These are phyloP conservation scores for Dryas alaskensis DNA, from an alignment of 306 rosid species.

Conservation along the genomic window DNA sequence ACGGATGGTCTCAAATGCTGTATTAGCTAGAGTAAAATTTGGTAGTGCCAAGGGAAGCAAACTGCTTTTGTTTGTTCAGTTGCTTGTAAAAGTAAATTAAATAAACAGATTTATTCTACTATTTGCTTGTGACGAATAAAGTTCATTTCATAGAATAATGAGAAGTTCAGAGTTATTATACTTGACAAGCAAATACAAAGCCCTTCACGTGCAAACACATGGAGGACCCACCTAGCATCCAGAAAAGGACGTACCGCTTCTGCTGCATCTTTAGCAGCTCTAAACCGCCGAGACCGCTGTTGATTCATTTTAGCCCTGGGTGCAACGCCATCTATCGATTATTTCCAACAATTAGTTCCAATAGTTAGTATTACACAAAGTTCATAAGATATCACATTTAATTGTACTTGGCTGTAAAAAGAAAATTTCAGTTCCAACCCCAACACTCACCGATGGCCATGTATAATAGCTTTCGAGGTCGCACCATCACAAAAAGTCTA, in stretches of 20 bases:
- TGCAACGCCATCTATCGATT: slow-evolving; percentile 88
- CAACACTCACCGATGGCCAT: slow-evolving; percentile 90
- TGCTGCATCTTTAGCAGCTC: slow-evolving; percentile 92
- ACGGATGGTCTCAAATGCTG: no score
- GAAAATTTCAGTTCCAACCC: neutral
- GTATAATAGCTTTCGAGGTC: slow-evolving; percentile 86
- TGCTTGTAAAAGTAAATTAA: neutral
- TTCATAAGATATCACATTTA: slow-evolving; percentile 1
- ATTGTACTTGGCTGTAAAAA: neutral
- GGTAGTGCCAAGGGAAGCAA: neutral
- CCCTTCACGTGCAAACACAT: slow-evolving; percentile 27
- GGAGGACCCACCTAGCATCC: slow-evolving; percentile 30
- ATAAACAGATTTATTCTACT: neutral
- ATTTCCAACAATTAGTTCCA: neutral
- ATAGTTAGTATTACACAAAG: slow-evolving; percentile 24
- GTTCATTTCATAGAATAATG: neutral
- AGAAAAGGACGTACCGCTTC: slow-evolving; percentile 70
- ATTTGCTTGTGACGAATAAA: neutral
- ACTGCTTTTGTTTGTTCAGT: neutral
- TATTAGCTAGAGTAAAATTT: neutral
- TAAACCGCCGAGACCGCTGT: slow-evolving; percentile 89
- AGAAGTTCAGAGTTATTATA: neutral
- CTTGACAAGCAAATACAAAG: slow-evolving; percentile 1
- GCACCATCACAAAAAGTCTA: slow-evolving; percentile 83
- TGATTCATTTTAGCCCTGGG: slow-evolving; percentile 99